phyloP scores from a whole-genome alignment of 164 flowering plant genomes.

The Warburgia ugandensis region DNA sequence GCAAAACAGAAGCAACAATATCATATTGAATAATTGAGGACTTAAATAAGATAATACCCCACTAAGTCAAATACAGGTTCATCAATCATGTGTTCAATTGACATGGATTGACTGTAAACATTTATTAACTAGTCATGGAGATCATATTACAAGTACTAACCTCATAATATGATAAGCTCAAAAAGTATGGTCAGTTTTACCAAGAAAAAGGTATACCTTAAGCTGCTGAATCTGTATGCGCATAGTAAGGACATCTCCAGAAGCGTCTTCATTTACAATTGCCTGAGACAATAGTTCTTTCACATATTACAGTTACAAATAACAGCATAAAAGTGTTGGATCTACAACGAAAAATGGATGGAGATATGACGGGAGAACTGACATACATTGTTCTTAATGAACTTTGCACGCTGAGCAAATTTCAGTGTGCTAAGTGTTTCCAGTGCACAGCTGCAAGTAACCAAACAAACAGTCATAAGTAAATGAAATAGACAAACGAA shows the following conservation, averaged over 20 bases:
- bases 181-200: background rate
- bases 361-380: background rate
- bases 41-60: too few species aligned
- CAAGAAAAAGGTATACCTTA: conserved; percentile 42
- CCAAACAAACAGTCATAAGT: conserved; percentile 3
- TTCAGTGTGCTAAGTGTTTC: conserved; percentile 96
- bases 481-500: conserved; percentile 4
- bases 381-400: conserved; percentile 92
- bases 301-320: too few species aligned
- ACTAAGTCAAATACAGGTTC: too few species aligned
- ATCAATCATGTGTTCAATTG: too few species aligned
- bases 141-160: too few species aligned
- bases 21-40: too few species aligned
- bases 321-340: too few species aligned
- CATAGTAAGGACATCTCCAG: conserved; percentile 93
- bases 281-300: conserved; percentile 41
- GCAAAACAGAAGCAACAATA: too few species aligned
- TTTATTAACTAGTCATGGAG: too few species aligned
- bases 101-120: too few species aligned
- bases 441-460: conserved; percentile 68
- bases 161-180: background rate
- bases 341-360: background rate
- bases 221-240: conserved; percentile 83
- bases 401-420: conserved; percentile 99
- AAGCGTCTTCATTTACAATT: conserved; percentile 93